Conservation (phyloP, 148 eudicot genomes). For the Nyssa sinensis region DNA sequence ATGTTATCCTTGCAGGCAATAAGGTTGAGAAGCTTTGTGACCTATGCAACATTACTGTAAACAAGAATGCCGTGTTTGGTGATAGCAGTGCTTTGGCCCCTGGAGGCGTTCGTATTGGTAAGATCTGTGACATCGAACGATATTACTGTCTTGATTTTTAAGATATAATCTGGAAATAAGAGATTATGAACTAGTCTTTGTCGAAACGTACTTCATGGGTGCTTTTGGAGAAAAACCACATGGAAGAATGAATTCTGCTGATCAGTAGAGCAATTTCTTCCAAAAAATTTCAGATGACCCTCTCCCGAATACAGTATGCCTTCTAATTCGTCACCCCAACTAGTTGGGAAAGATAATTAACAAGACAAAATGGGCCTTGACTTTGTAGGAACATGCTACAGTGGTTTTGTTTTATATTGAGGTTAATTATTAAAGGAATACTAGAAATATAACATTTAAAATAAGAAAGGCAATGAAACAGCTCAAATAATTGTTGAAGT, state of each 20-base stretch:
- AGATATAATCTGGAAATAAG: not conserved
- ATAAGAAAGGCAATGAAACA: no score
- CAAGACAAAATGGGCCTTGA: not conserved
- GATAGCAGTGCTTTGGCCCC: constrained; percentile 98
- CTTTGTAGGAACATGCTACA: not conserved
- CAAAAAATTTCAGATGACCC: not conserved
- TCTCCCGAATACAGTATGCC: not conserved
- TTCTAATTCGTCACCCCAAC: no score
- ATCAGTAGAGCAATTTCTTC: no score
- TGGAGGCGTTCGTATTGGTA: constrained; percentile 97
- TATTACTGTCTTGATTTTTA: not conserved
- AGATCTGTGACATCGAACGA: constrained; percentile 15
- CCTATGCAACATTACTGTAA: constrained; percentile 91
- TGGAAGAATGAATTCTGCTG: not conserved
- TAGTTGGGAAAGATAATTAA: no score
- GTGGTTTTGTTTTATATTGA: not conserved
- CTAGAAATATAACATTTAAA: not conserved
- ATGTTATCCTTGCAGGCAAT: constrained; percentile 56
- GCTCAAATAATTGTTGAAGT: no score
- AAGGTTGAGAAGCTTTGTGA: constrained; percentile 99
- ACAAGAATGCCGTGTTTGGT: constrained; percentile 99
- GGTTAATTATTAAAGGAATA: no score
- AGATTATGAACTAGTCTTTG: not conserved
- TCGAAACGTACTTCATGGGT: not conserved
- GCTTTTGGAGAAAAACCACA: not conserved